Base-by-base conservation (phyloP, 2,329 filamentous ascomycete species). In the Penicillium sp. region DNA sequence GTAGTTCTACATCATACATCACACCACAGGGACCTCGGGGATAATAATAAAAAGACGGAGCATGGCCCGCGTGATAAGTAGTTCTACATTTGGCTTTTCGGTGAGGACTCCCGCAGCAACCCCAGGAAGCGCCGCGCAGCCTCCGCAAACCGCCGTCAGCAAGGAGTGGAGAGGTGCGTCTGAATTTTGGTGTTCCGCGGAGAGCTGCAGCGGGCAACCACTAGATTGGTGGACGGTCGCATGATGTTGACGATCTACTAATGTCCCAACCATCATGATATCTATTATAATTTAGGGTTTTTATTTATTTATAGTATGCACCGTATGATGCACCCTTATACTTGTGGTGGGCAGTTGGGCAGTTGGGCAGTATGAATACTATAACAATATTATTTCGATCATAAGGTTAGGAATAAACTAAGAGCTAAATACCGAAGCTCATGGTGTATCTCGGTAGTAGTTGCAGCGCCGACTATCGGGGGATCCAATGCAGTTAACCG, bases 391-490 rank as follows among this genome's bases (percentile, higher is more conserved):
- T 9, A n/a, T 12, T 10, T 25, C 8, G 6, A 43, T 43, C 41
- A 45, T 47, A 21, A 47, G 27, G 12, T 45, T 29, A 45, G 17
- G 43, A n/a, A 47, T 47, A 15, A 47, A 31, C 12, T 19, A 31
- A 31, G 27, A 15, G n/a, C 19, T 31, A 48, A 13, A 31, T 15
- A 31, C n/a, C 19, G 4, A 23, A 48, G 13, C 29, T 43, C 17
- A 52, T 43, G 10, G 19, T 42, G 49, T 51, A 31, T 42, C 27
- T 42, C 6, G 15, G n/a, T 36, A n/a, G 44, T 12, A n/a, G 19
- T 44, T 52, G 49, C 27, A 15, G 17, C 23, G 38, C 53, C 47
- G 53, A 56, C 31, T 15, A 56, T 56, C 53, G 53, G 58, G 35
- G 27, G 21, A 48, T 57, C 44, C 27, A 51, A 58, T 35, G 45